Percentiles rank a stretch among this genome's conserved stretches.
Evolutionary conservation across 2,329 filamentous ascomycete genomes (phyloP).

Genomic region (Davidsoniella neocaledoniae): DNA sequence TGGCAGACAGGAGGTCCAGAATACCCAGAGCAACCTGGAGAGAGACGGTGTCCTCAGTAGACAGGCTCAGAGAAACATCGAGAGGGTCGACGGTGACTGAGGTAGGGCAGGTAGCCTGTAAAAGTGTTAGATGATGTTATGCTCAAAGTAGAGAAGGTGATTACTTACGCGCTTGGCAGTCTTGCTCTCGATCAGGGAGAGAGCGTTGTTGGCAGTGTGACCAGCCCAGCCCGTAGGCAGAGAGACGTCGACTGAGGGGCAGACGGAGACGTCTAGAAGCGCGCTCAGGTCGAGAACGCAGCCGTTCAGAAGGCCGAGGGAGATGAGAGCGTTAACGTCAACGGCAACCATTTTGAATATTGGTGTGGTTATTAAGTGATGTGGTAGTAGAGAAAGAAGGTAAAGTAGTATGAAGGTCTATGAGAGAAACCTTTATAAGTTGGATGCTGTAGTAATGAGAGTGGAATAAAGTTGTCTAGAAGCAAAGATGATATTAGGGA

Average conservation of each 20-base stretch:
- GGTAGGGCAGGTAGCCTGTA: neutral
- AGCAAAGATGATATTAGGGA: neutral
- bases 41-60: constrained; percentile 3
- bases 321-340: constrained; percentile 1
- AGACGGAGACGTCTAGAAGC: neutral
- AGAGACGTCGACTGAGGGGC: neutral
- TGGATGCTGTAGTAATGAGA: neutral
- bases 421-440: neutral
- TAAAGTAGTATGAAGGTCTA: neutral
- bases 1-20: constrained; percentile 5
- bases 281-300: constrained; percentile 8
- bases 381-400: neutral
- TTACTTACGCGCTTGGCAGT: constrained; percentile 7
- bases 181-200: neutral
- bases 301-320: constrained; percentile 10
- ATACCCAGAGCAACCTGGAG: constrained; percentile 8
- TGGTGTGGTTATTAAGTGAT: neutral
- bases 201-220: neutral
- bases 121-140: neutral
- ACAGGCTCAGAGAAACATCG: constrained; percentile 1
- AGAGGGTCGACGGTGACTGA: constrained; percentile 10
- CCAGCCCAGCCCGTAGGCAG: neutral
- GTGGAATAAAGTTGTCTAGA: neutral
- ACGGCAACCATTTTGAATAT: constrained; percentile 12
- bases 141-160: neutral